Conservation (phyloP, 2,329 filamentous ascomycete species). For the Ceratocystis harringtonii region DNA sequence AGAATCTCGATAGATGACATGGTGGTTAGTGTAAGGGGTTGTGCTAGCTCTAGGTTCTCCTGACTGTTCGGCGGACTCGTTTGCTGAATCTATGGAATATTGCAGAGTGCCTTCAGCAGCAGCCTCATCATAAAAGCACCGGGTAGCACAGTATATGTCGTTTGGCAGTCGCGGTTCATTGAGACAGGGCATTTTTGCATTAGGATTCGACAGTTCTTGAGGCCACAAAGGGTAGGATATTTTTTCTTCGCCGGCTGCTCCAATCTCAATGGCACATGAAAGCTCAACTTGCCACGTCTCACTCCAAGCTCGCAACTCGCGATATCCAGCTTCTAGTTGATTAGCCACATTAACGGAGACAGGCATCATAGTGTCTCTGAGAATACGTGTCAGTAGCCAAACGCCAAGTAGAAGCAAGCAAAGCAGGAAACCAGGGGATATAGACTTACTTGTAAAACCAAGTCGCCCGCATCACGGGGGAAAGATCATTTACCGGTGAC, state of each 20-base stretch:
- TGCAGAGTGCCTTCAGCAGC: conserved; percentile 35
- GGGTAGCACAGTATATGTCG: conserved; percentile 44
- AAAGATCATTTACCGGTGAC: conserved; percentile 82
- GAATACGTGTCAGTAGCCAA: not conserved
- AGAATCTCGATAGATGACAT: conserved; percentile 74
- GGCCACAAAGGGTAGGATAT: conserved; percentile 75
- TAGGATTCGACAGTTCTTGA: conserved; percentile 21
- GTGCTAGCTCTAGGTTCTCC: conserved; percentile 28
- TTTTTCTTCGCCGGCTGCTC: conserved; percentile 80
- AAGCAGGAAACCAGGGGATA: not conserved
- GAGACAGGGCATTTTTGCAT: conserved; percentile 15
- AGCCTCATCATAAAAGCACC: conserved; percentile 44
- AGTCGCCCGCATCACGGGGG: conserved; percentile 67
- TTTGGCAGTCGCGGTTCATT: conserved; percentile 32
- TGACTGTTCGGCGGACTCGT: conserved; percentile 9
- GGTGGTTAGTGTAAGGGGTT: conserved; percentile 54
- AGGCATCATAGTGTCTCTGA: conserved; percentile 71
- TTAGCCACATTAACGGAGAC: conserved; percentile 78
- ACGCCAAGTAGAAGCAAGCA: not conserved
- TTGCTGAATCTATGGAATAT: not conserved
- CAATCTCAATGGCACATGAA: conserved; percentile 77
- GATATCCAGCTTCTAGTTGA: conserved; percentile 79
- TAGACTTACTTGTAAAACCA: conserved; percentile 71
- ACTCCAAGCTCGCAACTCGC: conserved; percentile 74
- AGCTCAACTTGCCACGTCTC: conserved; percentile 88